These are phyloP conservation scores for Aureobasidium sp. DNA, from an alignment of 2,329 filamentous ascomycete species.

Conservation along the genomic window DNA sequence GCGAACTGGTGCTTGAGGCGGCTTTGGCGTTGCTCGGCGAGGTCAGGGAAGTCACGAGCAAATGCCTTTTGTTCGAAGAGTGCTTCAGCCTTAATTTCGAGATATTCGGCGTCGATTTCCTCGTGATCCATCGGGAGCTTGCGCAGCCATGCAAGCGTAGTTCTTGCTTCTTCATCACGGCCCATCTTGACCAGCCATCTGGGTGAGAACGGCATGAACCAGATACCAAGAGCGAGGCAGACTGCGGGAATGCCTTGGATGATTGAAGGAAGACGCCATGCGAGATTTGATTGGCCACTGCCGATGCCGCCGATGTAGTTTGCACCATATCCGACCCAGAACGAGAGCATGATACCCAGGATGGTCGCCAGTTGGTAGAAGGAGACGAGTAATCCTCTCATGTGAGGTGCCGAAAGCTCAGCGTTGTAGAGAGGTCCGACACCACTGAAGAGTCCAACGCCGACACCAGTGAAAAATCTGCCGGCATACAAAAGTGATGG, in stretches of 20 bases:
- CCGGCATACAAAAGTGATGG: background rate
- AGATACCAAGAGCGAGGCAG: constrained; percentile 73
- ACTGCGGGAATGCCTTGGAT: constrained; percentile 75
- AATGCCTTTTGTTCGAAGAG: constrained; percentile 80
- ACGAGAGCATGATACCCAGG: constrained; percentile 62
- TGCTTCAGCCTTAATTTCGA: constrained; percentile 85
- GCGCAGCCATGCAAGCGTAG: constrained; percentile 70
- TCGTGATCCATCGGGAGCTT: constrained; percentile 68
- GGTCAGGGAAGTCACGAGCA: constrained; percentile 62
- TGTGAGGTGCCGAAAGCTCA: constrained; percentile 64
- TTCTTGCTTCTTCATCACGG: constrained; percentile 73
- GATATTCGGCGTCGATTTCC: constrained; percentile 77
- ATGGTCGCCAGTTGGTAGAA: constrained; percentile 71
- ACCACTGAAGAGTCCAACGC: constrained; percentile 58
- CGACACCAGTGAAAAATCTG: constrained; percentile 13
- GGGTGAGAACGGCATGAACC: constrained; percentile 84
- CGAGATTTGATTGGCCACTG: constrained; percentile 50
- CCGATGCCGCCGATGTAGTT: constrained; percentile 62
- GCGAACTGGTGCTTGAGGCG: constrained; percentile 55
- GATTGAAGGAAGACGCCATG: constrained; percentile 79
- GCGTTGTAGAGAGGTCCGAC: constrained; percentile 47
- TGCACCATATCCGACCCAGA: constrained; percentile 40
- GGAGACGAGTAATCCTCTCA: constrained; percentile 71
- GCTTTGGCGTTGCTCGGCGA: constrained; percentile 61
- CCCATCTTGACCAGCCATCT: constrained; percentile 78